Base-by-base conservation (phyloP, 2,329 filamentous ascomycete species). In the Plectosphaerella plurivora region DNA sequence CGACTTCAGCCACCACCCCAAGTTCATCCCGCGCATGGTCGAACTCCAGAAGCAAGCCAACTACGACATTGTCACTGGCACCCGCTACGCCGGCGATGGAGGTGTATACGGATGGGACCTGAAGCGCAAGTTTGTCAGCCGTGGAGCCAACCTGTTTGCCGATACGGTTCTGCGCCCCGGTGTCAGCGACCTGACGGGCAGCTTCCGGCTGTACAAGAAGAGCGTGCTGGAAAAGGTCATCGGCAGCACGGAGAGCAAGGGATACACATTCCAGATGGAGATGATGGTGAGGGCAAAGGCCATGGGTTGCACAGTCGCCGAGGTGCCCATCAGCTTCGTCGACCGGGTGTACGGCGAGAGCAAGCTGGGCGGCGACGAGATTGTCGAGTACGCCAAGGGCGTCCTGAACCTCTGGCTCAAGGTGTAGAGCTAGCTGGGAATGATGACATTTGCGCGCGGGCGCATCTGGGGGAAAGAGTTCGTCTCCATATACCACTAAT, bases 191-290 rank as follows among this genome's bases (percentile, higher is more conserved):
- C 74, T 99, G 68, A 99, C 94, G 35, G 94, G 94, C 47, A 93
- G 88, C 68, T 99, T 97, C 75, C 78, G 94, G 57, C 72, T 99
- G 69, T 99, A 99, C 73, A 97, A 96, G 85, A 91, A 88, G 75
- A 76, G 78, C 55, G 90, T 96, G 56, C 73, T 99, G 65, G 83
- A 96, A 70, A 92, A 90, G 78, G 91, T 96, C 53, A 97, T 99
- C 63, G 77, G 81, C 65, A 90, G 82, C 72, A 97, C 91, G 9
- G 88, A 97, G 79, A 94, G 90, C 68, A 96, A 97, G 76, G 94
- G 94, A 3, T 99, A 97, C 71, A 93, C 89, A 41, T 99, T 99
- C 79, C 94, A 99, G 83, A 99, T 99, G 94, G 93, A 97, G 80
- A 88, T 99, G 85, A 97, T 97, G 87, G 93, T 97, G 9, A 82